These are phyloP conservation scores for Fusarium dimerum DNA, from an alignment of 2,329 filamentous ascomycete genomes.

Conservation along the genomic window DNA sequence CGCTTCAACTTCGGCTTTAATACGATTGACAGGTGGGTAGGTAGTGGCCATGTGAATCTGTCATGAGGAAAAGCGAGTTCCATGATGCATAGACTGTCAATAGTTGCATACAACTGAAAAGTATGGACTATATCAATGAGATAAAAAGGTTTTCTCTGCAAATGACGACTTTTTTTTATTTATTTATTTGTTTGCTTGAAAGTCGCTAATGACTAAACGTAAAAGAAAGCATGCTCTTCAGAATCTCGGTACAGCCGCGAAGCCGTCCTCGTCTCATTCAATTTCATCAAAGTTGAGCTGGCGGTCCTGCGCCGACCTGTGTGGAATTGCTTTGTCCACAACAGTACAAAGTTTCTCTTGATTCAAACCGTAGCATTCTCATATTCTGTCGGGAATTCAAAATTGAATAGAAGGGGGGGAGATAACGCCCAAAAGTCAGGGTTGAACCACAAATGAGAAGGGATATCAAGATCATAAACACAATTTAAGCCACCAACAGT, in stretches of 20 bases:
- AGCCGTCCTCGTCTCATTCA: not conserved
- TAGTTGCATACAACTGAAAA: too few relatives aligned
- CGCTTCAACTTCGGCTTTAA: slow-evolving; percentile 1
- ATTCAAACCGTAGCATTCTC: not conserved
- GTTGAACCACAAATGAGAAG: not conserved
- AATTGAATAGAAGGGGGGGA: not conserved
- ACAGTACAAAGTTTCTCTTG: not conserved
- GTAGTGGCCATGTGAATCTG: too few relatives aligned
- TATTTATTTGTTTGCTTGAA: too few relatives aligned
- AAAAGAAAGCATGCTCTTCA: too few relatives aligned
- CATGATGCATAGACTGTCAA: too few relatives aligned
- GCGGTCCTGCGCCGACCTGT: not conserved
- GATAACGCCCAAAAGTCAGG: not conserved
- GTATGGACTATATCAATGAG: too few relatives aligned
- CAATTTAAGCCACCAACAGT: not conserved
- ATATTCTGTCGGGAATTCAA: not conserved
- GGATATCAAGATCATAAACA: not conserved
- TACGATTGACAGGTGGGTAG: not conserved
- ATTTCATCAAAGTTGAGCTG: not conserved
- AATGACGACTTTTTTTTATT: too few relatives aligned
- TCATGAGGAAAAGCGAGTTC: too few relatives aligned
- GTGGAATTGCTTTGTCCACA: not conserved
- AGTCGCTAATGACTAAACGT: too few relatives aligned
- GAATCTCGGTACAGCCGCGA: too few relatives aligned
- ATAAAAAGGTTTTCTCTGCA: too few relatives aligned